phyloP scores from a whole-genome alignment of 2,329 filamentous ascomycete species.

The Diaporthe caulivora region DNA sequence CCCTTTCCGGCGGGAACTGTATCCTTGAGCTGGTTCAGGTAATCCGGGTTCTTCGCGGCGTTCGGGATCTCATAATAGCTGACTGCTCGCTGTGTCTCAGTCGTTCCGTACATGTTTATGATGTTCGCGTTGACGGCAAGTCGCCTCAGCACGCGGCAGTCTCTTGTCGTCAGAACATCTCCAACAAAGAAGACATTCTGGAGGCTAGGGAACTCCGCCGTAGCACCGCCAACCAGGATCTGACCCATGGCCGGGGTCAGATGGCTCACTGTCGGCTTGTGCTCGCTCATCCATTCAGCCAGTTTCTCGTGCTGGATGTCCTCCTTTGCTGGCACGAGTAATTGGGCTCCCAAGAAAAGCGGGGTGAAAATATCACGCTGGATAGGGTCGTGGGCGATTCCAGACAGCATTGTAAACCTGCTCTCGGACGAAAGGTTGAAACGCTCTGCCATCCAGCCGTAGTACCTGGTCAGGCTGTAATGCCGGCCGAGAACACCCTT shows the following conservation, averaged over 20 bases:
- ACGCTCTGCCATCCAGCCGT: slow-evolving; percentile 90
- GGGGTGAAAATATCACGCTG: slow-evolving; percentile 39
- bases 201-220: slow-evolving; percentile 81
- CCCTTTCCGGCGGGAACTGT: slow-evolving; percentile 86
- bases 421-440: slow-evolving; percentile 65
- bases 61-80: slow-evolving; percentile 85
- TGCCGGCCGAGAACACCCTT: slow-evolving; percentile 86
- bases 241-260: slow-evolving; percentile 97
- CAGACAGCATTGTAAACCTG: slow-evolving; percentile 84
- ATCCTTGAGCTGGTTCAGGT: slow-evolving; percentile 65
- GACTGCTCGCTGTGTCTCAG: slow-evolving; percentile 85
- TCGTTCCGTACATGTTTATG: slow-evolving; percentile 90
- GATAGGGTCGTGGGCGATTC: slow-evolving; percentile 83
- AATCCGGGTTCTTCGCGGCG: slow-evolving; percentile 68
- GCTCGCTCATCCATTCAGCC: slow-evolving; percentile 87
- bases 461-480: slow-evolving; percentile 87
- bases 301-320: slow-evolving; percentile 87
- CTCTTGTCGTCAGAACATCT: slow-evolving; percentile 86
- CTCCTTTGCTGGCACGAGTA: slow-evolving; percentile 36
- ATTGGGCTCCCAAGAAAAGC: slow-evolving; percentile 30
- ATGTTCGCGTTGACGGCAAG: slow-evolving; percentile 82
- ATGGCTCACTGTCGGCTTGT: slow-evolving; percentile 83
- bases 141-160: slow-evolving; percentile 81
- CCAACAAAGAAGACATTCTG: slow-evolving; percentile 90
- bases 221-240: slow-evolving; percentile 88